Percentiles rank a stretch among this genome's conserved stretches.
phyloP scores from a whole-genome alignment of 257 asterid species.

The Solanum paucissectum region DNA sequence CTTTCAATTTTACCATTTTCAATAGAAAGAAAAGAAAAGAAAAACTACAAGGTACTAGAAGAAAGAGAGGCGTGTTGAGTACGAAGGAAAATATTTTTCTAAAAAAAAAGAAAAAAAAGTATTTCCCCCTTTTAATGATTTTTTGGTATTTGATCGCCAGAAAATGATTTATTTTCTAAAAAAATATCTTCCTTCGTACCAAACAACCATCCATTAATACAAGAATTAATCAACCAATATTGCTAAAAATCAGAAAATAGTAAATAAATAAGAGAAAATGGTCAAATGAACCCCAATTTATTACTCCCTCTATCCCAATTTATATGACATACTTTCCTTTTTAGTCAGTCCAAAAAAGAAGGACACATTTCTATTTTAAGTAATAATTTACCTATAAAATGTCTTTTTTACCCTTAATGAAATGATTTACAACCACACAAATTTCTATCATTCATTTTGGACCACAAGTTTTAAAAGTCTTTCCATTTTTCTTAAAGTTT shows the following conservation, averaged over 20 bases:
- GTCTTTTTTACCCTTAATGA: no score
- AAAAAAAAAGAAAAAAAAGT: neutral
- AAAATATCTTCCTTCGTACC: neutral
- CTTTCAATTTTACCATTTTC: neutral
- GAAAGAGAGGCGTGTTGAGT: neutral
- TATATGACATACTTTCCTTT: no score
- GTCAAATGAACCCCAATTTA: no score
- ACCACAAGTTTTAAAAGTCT: no score
- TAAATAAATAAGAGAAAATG: no score
- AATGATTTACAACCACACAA: no score
- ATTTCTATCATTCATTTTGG: no score
- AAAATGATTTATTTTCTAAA: neutral
- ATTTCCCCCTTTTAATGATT: neutral
- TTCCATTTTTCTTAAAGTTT: no score
- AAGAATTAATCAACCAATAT: neutral
- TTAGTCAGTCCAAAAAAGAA: no score
- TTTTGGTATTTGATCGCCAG: neutral
- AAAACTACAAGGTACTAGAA: neutral
- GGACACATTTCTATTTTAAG: no score
- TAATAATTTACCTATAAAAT: no score
- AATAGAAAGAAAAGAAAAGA: neutral
- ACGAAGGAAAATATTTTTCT: accelerated
- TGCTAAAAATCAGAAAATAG: neutral
- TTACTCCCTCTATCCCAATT: no score
- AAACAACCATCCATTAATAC: neutral